These are phyloP conservation scores for Micractinium sp. DNA, from an alignment of 139 green algal species.

Conservation along the genomic window DNA sequence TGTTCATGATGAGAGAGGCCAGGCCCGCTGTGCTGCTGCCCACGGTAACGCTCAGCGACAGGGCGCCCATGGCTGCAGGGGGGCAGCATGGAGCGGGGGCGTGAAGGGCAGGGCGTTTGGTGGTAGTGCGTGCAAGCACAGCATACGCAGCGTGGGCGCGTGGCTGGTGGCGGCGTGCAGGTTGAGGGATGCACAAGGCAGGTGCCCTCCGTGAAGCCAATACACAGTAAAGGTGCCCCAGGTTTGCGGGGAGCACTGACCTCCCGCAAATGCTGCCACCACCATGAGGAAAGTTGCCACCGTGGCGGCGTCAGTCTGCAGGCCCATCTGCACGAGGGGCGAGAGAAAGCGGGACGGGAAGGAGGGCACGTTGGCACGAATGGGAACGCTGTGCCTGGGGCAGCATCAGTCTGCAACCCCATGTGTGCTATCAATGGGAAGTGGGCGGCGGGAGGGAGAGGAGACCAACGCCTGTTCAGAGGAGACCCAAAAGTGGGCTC, in stretches of 20 bases:
- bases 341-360: background rate
- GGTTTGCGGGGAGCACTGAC: background rate
- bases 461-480: background rate
- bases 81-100: background rate
- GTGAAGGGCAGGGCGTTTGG: background rate
- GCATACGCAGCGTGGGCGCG: no score
- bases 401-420: background rate
- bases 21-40: conserved; percentile 56
- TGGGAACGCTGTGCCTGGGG: background rate
- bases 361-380: background rate
- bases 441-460: background rate
- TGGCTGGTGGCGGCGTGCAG: background rate
- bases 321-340: conserved; percentile 35
- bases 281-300: conserved; percentile 67
- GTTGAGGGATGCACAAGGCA: background rate
- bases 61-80: conserved; percentile 57
- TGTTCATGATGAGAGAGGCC: conserved; percentile 78
- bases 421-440: background rate
- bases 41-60: conserved; percentile 67
- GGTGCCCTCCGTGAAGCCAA: no score
- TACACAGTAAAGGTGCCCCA: background rate
- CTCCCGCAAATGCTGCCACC: conserved; percentile 50
- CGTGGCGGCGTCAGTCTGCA: conserved; percentile 3
- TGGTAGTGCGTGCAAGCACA: background rate
- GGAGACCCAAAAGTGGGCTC: no score